Conservation (phyloP, 331 rosid species). For the Prunus yedoensis region DNA sequence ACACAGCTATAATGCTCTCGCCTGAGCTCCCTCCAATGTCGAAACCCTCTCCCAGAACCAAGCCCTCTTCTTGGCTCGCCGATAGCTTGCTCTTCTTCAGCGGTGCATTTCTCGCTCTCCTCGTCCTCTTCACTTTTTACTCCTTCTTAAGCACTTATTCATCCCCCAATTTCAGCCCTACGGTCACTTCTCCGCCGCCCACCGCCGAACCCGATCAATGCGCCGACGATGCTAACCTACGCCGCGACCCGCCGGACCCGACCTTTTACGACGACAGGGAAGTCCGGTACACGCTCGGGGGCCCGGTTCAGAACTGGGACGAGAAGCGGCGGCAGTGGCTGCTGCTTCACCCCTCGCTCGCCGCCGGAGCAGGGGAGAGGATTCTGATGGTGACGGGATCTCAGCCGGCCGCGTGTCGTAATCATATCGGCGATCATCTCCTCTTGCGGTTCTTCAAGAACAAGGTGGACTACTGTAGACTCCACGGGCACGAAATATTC, state of each 20-base stretch:
- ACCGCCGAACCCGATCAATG: not conserved
- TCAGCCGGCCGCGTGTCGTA: slow-evolving; percentile 64
- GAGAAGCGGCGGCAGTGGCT: slow-evolving; percentile 70
- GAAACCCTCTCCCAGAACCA: slow-evolving; percentile 35
- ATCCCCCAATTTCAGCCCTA: slow-evolving; percentile 7
- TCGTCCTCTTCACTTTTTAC: slow-evolving; percentile 57
- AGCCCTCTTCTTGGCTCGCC: slow-evolving; percentile 44
- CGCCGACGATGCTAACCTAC: slow-evolving; percentile 8
- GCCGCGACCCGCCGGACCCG: slow-evolving; percentile 27
- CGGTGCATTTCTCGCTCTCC: slow-evolving; percentile 68
- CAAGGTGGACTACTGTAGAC: slow-evolving; percentile 73
- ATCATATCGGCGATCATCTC: slow-evolving; percentile 75
- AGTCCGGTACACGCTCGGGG: slow-evolving; percentile 52
- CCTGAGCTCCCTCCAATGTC: slow-evolving; percentile 54
- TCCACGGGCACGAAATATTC: slow-evolving; percentile 68
- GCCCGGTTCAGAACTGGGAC: slow-evolving; percentile 58
- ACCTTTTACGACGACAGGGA: slow-evolving; percentile 66
- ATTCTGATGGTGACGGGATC: slow-evolving; percentile 62
- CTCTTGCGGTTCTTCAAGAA: slow-evolving; percentile 69
- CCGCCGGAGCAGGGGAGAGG: slow-evolving; percentile 35
- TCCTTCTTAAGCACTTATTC: slow-evolving; percentile 45
- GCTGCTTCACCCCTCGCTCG: slow-evolving; percentile 48
- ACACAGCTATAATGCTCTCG: slow-evolving; percentile 40
- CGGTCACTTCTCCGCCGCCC: not conserved
- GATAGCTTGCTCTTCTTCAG: slow-evolving; percentile 60